Percentiles rank a stretch among this genome's conserved stretches.
Conservation (phyloP, 352 stramenopile species). For the Phytophthora niederhauseri region DNA sequence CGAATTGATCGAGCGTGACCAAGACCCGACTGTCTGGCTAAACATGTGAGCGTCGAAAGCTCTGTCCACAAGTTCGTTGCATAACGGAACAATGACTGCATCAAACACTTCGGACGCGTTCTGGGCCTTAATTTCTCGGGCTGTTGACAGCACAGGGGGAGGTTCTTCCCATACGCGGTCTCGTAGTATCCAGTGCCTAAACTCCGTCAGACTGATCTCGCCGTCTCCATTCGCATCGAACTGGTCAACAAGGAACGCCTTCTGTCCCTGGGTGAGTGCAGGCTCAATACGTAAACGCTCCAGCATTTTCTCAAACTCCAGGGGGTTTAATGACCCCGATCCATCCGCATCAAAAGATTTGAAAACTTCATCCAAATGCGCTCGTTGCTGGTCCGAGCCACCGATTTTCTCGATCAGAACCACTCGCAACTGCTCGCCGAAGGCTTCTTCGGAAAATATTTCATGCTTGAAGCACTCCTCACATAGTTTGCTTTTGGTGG, state of each 20-base stretch:
- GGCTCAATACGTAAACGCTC: constrained; percentile 56
- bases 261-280: constrained; percentile 52
- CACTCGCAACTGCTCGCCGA: constrained; percentile 66
- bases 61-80: constrained; percentile 48
- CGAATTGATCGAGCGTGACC: constrained; percentile 46
- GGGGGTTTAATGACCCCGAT: constrained; percentile 57
- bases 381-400: constrained; percentile 36
- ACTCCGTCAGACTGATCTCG: constrained; percentile 70
- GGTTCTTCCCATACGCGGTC: constrained; percentile 60
- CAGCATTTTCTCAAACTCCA: constrained; percentile 69
- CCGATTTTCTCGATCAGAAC: constrained; percentile 75
- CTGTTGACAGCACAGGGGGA: neutral
- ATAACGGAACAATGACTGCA: constrained; percentile 42
- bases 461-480: constrained; percentile 84
- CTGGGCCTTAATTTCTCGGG: neutral
- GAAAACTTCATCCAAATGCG: constrained; percentile 57
- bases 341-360: constrained; percentile 59
- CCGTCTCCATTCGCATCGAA: constrained; percentile 78
- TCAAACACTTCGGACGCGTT: constrained; percentile 28
- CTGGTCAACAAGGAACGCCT: constrained; percentile 53
- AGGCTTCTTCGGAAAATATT: constrained; percentile 41
- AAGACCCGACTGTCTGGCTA: constrained; percentile 40
- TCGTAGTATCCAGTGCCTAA: constrained; percentile 69
- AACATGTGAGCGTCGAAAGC: constrained; percentile 44
- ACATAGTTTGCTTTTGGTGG: constrained; percentile 58